Conservation (phyloP, 768 basidiomycete genomes). For the Calvatia gigantea region DNA sequence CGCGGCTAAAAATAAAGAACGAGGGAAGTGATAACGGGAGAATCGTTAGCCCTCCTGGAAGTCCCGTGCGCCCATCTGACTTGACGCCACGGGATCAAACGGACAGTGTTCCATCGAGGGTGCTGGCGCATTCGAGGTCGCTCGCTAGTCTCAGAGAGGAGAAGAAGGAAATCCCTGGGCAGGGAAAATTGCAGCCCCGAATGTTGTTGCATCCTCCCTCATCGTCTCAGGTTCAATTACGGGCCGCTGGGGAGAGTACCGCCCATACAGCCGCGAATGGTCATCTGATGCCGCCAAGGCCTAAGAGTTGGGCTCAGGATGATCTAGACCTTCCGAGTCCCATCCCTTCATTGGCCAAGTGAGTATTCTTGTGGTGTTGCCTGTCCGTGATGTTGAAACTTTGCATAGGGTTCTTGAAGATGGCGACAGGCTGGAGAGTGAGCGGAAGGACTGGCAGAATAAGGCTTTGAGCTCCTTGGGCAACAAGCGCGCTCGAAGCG, state of each 20-base stretch:
- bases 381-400: constrained; percentile 4
- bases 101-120: constrained; percentile 38
- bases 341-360: constrained; percentile 55
- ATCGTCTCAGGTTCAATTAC: background rate
- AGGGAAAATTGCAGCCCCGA: background rate
- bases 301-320: constrained; percentile 58
- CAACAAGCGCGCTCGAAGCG: constrained; percentile 56
- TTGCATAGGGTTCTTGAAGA: constrained; percentile 62
- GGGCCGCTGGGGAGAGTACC: background rate
- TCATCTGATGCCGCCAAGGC: constrained; percentile 30
- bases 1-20: constrained; percentile 57
- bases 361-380: constrained; percentile 18
- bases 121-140: constrained; percentile 46
- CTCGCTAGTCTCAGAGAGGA: constrained; percentile 30
- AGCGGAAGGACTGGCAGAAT: constrained; percentile 64
- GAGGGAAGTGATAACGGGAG: constrained; percentile 24
- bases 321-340: constrained; percentile 58
- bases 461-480: constrained; percentile 63
- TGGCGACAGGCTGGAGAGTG: constrained; percentile 52
- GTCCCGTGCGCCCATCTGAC: constrained; percentile 30
- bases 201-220: constrained; percentile 11
- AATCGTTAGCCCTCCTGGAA: constrained; percentile 48
- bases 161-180: constrained; percentile 6
- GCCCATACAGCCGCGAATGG: constrained; percentile 10
- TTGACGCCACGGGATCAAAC: constrained; percentile 6